Conservation (phyloP, 2,329 filamentous ascomycete genomes). For the Neonectria faginata region DNA sequence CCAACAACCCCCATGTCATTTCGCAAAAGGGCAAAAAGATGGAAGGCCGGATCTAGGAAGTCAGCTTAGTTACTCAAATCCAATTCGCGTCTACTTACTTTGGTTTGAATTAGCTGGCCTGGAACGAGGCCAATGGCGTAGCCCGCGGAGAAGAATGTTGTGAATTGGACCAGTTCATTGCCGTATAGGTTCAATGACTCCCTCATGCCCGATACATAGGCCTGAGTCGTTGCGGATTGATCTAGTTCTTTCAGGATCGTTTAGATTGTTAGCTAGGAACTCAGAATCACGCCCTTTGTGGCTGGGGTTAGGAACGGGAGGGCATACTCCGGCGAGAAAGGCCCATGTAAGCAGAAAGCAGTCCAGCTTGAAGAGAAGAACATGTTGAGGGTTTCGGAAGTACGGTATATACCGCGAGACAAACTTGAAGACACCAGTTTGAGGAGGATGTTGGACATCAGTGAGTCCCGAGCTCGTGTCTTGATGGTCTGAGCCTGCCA, state of each 20-base stretch:
- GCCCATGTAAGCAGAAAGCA: conserved; percentile 52
- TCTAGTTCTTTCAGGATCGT: conserved; percentile 53
- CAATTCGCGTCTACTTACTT: conserved; percentile 15
- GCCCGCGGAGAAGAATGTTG: conserved; percentile 68
- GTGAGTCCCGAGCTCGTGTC: conserved; percentile 7
- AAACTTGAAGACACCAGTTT: conserved; percentile 37
- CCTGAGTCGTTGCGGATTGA: conserved; percentile 52
- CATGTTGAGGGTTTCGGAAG: conserved; percentile 49
- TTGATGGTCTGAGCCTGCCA: neutral
- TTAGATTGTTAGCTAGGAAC: neutral
- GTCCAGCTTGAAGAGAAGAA: conserved; percentile 51
- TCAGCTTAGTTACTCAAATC: neutral
- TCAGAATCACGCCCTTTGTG: neutral
- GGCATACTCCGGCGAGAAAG: conserved; percentile 49
- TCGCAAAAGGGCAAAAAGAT: conserved; percentile 56
- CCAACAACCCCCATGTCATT: conserved; percentile 47
- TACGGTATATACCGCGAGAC: conserved; percentile 36
- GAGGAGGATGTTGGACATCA: conserved; percentile 23
- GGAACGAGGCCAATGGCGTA: conserved; percentile 64
- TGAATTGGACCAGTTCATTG: conserved; percentile 66
- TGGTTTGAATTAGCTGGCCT: conserved; percentile 54
- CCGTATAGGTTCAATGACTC: conserved; percentile 49
- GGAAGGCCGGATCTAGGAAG: conserved; percentile 50
- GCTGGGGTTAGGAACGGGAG: neutral
- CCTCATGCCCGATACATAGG: conserved; percentile 54